Conservation (phyloP, 768 basidiomycete species). For the Hygrophoropsis aurantiaca region DNA sequence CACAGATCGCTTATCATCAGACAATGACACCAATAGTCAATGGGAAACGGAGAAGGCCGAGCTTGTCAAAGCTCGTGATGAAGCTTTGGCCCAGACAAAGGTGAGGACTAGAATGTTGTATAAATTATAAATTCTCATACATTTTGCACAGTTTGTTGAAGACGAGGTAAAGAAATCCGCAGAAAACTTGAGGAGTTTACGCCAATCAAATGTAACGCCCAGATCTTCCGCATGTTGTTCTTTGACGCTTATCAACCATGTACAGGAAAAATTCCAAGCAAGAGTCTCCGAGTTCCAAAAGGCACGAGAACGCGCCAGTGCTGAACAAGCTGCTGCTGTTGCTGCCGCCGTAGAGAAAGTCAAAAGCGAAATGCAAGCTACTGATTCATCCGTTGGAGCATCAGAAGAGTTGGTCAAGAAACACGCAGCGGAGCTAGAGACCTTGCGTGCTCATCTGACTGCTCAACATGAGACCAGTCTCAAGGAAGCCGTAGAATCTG, state of each 20-base stretch:
- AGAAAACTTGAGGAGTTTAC: slow-evolving; percentile 43
- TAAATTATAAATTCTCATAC: background rate
- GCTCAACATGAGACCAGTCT: slow-evolving; percentile 55
- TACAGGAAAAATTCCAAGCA: slow-evolving; percentile 62
- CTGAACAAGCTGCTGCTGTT: slow-evolving; percentile 49
- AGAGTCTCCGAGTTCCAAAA: slow-evolving; percentile 54
- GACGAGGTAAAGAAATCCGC: slow-evolving; percentile 44
- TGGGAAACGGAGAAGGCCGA: slow-evolving; percentile 65
- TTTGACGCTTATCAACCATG: too few species aligned
- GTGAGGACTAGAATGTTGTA: slow-evolving; percentile 32
- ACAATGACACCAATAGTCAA: slow-evolving; percentile 32
- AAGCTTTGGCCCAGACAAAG: slow-evolving; percentile 59
- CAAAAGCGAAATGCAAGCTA: slow-evolving; percentile 42
- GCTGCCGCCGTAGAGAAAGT: slow-evolving; percentile 58
- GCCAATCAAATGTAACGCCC: slow-evolving; percentile 28
- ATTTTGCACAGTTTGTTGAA: slow-evolving; percentile 32
- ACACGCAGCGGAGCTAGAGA: slow-evolving; percentile 60
- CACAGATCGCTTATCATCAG: slow-evolving; percentile 19
- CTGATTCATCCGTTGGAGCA: slow-evolving; percentile 18
- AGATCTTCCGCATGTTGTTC: background rate
- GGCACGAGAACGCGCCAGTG: slow-evolving; percentile 42
- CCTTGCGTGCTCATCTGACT: slow-evolving; percentile 51
- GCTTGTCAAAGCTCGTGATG: slow-evolving; percentile 56
- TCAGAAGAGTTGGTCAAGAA: slow-evolving; percentile 45
- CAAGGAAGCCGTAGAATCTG: slow-evolving; percentile 51